Conservation (phyloP, 2,329 filamentous ascomycete species). For the Aspergillus oerlinghausenensis region DNA sequence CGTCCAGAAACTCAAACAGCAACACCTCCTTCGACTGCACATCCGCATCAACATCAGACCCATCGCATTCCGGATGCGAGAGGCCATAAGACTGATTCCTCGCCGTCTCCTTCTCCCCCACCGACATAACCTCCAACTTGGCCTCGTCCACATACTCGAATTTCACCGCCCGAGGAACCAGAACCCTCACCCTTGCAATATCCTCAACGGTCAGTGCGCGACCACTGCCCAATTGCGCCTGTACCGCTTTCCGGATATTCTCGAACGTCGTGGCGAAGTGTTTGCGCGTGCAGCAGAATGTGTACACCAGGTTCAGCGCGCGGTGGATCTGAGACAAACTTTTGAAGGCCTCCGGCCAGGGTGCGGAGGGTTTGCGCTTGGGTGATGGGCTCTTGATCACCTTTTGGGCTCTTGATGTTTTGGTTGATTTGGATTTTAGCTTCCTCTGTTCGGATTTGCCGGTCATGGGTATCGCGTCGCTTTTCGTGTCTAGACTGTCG, state of each 20-base stretch:
- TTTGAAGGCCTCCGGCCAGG: slow-evolving; percentile 74
- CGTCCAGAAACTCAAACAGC: slow-evolving; percentile 89
- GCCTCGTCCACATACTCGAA: slow-evolving; percentile 85
- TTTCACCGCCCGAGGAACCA: slow-evolving; percentile 72
- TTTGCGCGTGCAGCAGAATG: slow-evolving; percentile 89
- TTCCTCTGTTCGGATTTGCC: neutral
- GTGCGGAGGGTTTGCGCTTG: slow-evolving; percentile 36
- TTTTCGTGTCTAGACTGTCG: neutral
- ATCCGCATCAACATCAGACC: slow-evolving; percentile 26
- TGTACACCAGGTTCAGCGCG: slow-evolving; percentile 88
- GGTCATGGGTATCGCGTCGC: neutral
- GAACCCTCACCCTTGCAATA: slow-evolving; percentile 72
- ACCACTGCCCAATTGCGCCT: slow-evolving; percentile 67
- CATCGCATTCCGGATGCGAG: slow-evolving; percentile 39
- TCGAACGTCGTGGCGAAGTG: slow-evolving; percentile 89
- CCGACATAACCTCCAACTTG: slow-evolving; percentile 73
- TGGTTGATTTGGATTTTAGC: slow-evolving; percentile 3
- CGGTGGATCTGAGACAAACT: slow-evolving; percentile 70
- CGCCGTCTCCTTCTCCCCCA: slow-evolving; percentile 52
- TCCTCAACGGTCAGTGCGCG: slow-evolving; percentile 65
- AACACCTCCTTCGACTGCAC: slow-evolving; percentile 61
- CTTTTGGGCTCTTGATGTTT: slow-evolving; percentile 5
- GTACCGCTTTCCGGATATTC: slow-evolving; percentile 78
- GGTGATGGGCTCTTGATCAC: neutral
- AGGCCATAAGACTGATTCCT: slow-evolving; percentile 49